Evolutionary conservation across 176 grass and related monocot species (phyloP).

Genomic region (Paspalum vaginatum): DNA sequence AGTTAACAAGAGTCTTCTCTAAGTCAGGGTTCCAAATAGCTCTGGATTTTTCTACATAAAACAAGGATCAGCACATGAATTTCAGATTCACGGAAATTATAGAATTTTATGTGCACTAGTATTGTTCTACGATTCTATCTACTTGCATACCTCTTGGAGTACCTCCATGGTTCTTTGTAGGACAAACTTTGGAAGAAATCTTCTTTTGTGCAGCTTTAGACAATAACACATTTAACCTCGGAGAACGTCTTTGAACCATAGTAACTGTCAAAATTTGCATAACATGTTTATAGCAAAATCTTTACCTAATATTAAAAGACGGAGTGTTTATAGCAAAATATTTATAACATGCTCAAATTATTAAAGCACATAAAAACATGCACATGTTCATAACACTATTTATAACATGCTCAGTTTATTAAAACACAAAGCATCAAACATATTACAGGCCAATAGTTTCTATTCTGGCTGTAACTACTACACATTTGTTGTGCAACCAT

Average conservation of each 20-base stretch:
- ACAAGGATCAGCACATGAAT: neutral
- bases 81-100: too few species aligned
- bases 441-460: too few species aligned
- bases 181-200: neutral
- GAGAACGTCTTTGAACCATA: neutral
- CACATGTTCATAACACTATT: too few species aligned
- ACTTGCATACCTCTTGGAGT: neutral
- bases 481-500: neutral
- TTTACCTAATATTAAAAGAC: too few species aligned
- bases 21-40: neutral
- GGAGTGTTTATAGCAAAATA: neutral
- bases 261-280: neutral
- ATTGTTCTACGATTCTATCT: too few species aligned
- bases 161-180: neutral
- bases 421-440: too few species aligned
- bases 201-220: neutral
- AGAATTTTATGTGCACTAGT: too few species aligned
- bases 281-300: neutral
- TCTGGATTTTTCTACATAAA: neutral
- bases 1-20: neutral
- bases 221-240: neutral
- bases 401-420: too few species aligned
- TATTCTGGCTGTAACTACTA: neutral
- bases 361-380: too few species aligned
- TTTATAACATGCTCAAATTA: neutral